Percentiles rank a stretch among this genome's conserved stretches.
phyloP scores from a whole-genome alignment of 1,284 basidiomycete genomes.

The Chalciporus sp. region DNA sequence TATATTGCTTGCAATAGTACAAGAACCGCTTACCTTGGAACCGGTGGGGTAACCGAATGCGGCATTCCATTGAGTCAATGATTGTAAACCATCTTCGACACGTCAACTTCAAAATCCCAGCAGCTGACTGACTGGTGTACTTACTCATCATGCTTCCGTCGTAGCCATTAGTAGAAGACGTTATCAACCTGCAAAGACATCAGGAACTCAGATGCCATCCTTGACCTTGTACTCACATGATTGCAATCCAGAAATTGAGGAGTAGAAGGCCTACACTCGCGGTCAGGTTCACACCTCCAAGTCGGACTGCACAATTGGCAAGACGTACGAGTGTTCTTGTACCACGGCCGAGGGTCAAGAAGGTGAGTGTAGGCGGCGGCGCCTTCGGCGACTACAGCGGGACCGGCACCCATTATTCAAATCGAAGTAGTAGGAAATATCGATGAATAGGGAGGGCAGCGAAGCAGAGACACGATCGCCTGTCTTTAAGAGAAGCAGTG shows the following conservation, averaged over 20 bases:
- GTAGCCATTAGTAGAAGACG: slow-evolving; percentile 39
- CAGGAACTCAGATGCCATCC: not conserved
- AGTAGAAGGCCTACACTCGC: slow-evolving; percentile 31
- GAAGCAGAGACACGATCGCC: not conserved
- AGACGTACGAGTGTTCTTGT: slow-evolving; percentile 20
- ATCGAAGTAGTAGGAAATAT: not conserved
- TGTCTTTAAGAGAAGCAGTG: not conserved
- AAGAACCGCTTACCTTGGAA: slow-evolving; percentile 29
- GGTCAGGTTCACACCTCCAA: not conserved
- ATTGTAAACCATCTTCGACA: slow-evolving; percentile 41
- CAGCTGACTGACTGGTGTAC: not conserved
- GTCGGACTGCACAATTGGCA: not conserved
- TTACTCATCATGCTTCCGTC: slow-evolving; percentile 35
- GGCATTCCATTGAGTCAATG: slow-evolving; percentile 42
- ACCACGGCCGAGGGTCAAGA: slow-evolving; percentile 23
- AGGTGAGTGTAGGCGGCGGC: slow-evolving; percentile 19
- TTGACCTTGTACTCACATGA: slow-evolving; percentile 31
- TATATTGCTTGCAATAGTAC: not conserved
- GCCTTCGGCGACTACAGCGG: slow-evolving; percentile 10
- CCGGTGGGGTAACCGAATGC: slow-evolving; percentile 37
- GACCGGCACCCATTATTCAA: slow-evolving; percentile 10
- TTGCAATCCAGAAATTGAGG: slow-evolving; percentile 40
- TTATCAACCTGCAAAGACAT: slow-evolving; percentile 35
- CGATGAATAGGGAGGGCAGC: not conserved
- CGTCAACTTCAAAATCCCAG: slow-evolving; percentile 1